Percentiles rank a stretch among this genome's conserved stretches.
Evolutionary conservation across 2,329 filamentous ascomycete species (phyloP).

Genomic region (Zymoseptoria ardabiliae): DNA sequence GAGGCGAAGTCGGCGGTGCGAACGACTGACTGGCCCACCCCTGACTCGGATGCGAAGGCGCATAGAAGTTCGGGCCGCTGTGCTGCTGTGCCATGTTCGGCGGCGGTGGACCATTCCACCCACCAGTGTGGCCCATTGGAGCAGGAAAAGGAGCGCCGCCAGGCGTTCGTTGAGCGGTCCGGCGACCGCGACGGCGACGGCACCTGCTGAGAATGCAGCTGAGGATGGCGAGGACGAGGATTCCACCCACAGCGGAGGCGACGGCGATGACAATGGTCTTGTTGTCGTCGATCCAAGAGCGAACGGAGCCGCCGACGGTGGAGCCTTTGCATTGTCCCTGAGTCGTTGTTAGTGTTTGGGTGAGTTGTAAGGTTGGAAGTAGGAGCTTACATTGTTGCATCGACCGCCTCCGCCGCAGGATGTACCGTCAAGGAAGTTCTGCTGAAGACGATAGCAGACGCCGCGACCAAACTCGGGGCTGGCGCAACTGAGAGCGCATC

Average conservation of each 20-base stretch:
- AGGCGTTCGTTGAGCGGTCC: slow-evolving; percentile 11
- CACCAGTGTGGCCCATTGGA: slow-evolving; percentile 12
- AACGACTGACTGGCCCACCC: slow-evolving; percentile 17
- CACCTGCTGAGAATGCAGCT: slow-evolving; percentile 58
- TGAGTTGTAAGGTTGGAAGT: not conserved
- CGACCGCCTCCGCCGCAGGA: slow-evolving; percentile 70
- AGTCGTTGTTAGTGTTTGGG: slow-evolving; percentile 10
- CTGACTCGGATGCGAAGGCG: slow-evolving; percentile 16
- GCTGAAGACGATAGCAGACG: slow-evolving; percentile 68
- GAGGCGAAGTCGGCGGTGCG: slow-evolving; percentile 14
- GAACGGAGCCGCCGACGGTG: slow-evolving; percentile 62
- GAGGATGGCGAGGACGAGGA: slow-evolving; percentile 62
- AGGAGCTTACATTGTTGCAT: slow-evolving; percentile 57
- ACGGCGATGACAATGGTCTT: slow-evolving; percentile 78
- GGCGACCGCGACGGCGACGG: slow-evolving; percentile 30
- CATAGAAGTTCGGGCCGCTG: slow-evolving; percentile 4
- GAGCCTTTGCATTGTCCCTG: slow-evolving; percentile 67
- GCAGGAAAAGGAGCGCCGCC: slow-evolving; percentile 18
- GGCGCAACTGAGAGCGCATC: slow-evolving; percentile 70
- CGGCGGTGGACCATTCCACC: slow-evolving; percentile 24
- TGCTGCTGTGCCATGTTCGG: slow-evolving; percentile 13
- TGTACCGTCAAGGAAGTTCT: slow-evolving; percentile 92
- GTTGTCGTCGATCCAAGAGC: slow-evolving; percentile 68
- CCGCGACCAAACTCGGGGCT: slow-evolving; percentile 59
- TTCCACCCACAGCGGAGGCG: slow-evolving; percentile 59